Base-by-base conservation (phyloP, 2,329 filamentous ascomycete genomes). In the Phaeoacremonium minimum region DNA sequence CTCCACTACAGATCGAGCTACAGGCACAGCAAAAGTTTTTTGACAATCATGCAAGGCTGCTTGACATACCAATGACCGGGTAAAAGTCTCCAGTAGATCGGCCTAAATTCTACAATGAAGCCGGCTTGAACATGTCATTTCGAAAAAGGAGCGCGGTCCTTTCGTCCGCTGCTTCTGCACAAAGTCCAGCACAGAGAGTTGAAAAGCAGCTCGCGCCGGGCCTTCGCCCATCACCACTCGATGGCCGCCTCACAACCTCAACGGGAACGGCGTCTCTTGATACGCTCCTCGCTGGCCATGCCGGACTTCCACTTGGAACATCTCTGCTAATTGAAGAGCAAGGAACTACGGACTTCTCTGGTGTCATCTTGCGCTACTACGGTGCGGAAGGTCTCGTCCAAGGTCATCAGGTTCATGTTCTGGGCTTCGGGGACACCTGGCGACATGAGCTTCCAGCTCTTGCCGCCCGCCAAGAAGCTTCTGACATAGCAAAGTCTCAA, bases 321-420 rank as follows among this genome's bases (percentile, higher is more conserved):
- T 86, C 82, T 1, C 55, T 97, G 1, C 64, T 98, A 5, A 67
- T 96, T 19, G 87, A 91, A 55, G 93, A 98, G 53, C 84, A 81
- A 39, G 91, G 91, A 0, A 95, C 91, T 1, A 98, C 93, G 0
- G 93, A 98, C 58, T 98, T 95, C 65, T 82, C 87, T 0, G 87
- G 90, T 3, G 78, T 87, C 17, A 65, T 97, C 40, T 63, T 96
- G 30, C 77, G 86, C 37, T 96, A 93, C 58, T 98, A 88, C 63
- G 91, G 89, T 1, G 90, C 91, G 0, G 90, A 98, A 62, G 93
- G 93, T 3, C 76, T 97, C 4, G 78, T 94, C 6, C 93, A 98
- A 55, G 89, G 87, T 2, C 93, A 98, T 53, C 76, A 82, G 39
- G 78, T 98, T 34, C 89, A 96, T 60, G 79, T 95, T 4, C 71